Evolutionary conservation across 768 basidiomycete genomes (phyloP), one percentile per base, ranked within the genome.

Genomic region (Panaeolus papilionaceus): DNA sequence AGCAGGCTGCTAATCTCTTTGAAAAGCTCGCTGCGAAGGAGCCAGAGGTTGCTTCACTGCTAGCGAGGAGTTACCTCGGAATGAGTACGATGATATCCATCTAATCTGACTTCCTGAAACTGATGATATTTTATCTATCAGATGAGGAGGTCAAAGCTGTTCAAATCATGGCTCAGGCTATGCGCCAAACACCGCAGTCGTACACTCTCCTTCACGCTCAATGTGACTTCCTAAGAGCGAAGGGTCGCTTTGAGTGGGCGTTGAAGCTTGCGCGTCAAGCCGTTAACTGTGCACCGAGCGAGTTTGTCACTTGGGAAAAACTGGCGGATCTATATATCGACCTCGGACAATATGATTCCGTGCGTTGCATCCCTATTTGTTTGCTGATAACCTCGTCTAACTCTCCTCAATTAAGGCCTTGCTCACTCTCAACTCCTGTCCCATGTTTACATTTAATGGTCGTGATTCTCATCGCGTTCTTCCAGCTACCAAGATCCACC

Each of bases 361-460:
- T 84, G 68, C 9, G 82, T 73, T 20, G 82, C 83, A 65, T 61
- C 77, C 64, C 33, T 68, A 66, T 7, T 20, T 20, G 16, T 38
- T 39, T 39, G 37, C 16, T 12, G 64, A 10, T 7, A 38, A 38
- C 3, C 20, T 1, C 38, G 4, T 5, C 39, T 45, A 39, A 45
- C 38, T 64, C 4, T 10, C n/a, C 33, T 64, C 39, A 39, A 7
- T 62, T 6, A 47, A 85, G 84, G 95, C 96, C 0, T 82, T 99
- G 14, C 83, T 98, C 47, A 98, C 97, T 0, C 88, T 98, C 62
- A 98, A 98, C 76, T 98, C 96, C n/a, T 98, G 98, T 81, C 96
- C 97, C 2, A 99, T 99, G 98, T 99, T 99, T 80, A 99, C 98
- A 8, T 99, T 93, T 81, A 98, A 98, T 74, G 97, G 98, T 51